Percentiles rank a stretch among this genome's conserved stretches.
These are phyloP conservation scores for Pseudevernia furfuracea DNA, from an alignment of 495 filamentous ascomycete species.

Conservation along the genomic window DNA sequence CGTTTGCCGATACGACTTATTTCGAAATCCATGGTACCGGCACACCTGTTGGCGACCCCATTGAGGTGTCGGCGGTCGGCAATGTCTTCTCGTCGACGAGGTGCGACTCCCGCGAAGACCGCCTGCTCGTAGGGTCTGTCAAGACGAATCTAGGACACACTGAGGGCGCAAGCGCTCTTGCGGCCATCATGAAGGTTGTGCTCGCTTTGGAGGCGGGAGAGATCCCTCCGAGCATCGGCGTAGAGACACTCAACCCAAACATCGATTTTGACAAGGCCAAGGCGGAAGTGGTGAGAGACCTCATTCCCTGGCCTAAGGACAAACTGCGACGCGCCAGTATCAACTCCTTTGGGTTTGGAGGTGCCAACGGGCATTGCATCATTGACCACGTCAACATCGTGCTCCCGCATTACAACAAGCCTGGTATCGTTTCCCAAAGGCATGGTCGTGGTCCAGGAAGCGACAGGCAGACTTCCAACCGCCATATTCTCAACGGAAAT, in stretches of 20 bases:
- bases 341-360: slow-evolving; percentile 56
- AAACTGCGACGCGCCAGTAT: slow-evolving; percentile 48
- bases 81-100: too few species aligned
- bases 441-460: neutral
- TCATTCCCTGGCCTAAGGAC: slow-evolving; percentile 19
- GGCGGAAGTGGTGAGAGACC: slow-evolving; percentile 23
- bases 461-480: neutral
- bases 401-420: neutral
- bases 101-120: too few species aligned
- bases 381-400: slow-evolving; percentile 33
- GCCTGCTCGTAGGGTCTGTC: too few species aligned
- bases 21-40: too few species aligned
- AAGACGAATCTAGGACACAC: slow-evolving; percentile 46
- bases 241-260: slow-evolving; percentile 45
- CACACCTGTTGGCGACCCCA: too few species aligned
- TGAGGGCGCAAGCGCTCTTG: slow-evolving; percentile 49
- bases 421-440: too few species aligned
- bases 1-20: too few species aligned
- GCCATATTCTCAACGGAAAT: too few species aligned
- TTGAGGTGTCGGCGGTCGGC: too few species aligned
- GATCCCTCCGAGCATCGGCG: slow-evolving; percentile 47
- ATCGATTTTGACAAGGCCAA: slow-evolving; percentile 30
- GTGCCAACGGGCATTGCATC: slow-evolving; percentile 50
- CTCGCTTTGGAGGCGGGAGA: slow-evolving; percentile 41
- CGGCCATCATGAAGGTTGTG: slow-evolving; percentile 49